phyloP scores from a whole-genome alignment of 2,329 filamentous ascomycete species.

The Fusarium miscanthi region DNA sequence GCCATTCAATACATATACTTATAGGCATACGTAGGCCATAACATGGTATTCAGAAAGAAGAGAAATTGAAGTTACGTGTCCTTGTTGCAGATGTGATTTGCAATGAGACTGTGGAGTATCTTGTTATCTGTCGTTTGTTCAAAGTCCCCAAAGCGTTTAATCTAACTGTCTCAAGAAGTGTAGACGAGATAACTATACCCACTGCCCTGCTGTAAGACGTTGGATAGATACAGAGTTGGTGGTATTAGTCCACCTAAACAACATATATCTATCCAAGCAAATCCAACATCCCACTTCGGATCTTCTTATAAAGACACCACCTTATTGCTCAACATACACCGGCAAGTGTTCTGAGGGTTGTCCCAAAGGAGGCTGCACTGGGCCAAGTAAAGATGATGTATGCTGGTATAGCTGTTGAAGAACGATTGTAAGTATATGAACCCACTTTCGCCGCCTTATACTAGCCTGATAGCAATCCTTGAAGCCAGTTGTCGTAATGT shows the following conservation, averaged over 20 bases:
- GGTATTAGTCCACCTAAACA: fast-evolving
- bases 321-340: background rate
- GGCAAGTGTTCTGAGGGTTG: background rate
- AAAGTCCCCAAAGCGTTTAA: fast-evolving
- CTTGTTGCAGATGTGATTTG: too few relatives aligned
- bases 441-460: fast-evolving
- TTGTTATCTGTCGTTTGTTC: fast-evolving
- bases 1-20: too few relatives aligned
- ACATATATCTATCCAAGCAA: fast-evolving
- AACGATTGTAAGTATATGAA: fast-evolving
- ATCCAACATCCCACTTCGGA: fast-evolving
- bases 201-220: fast-evolving
- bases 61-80: background rate
- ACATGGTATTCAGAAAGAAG: too few relatives aligned
- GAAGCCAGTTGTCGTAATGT: fast-evolving
- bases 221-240: fast-evolving
- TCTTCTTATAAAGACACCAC: fast-evolving
- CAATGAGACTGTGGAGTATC: background rate
- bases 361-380: background rate
- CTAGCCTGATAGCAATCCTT: too few relatives aligned
- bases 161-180: fast-evolving
- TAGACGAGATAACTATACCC: background rate
- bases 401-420: background rate
- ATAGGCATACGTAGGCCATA: too few relatives aligned
- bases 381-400: fast-evolving